Percentiles rank a stretch among this genome's conserved stretches.
Conservation (phyloP, 768 basidiomycete genomes). For the Phlebiopsis gigantea region DNA sequence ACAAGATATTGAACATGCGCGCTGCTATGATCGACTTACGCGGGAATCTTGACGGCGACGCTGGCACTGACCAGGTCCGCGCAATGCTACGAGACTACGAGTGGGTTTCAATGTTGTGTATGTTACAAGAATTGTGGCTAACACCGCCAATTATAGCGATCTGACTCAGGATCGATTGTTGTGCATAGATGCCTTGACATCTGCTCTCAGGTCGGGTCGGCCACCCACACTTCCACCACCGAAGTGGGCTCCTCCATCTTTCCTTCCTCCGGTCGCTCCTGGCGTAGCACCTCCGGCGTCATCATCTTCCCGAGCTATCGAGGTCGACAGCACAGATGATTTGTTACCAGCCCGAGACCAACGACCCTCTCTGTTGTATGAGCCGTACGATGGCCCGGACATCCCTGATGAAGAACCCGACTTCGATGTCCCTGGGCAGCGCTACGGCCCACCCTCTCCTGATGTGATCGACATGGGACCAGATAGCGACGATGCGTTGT, state of each 20-base stretch:
- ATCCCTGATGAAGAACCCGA: background rate
- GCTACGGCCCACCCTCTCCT: background rate
- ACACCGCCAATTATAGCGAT: background rate
- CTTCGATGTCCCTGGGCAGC: background rate
- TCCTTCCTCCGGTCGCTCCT: background rate
- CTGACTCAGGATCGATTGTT: background rate
- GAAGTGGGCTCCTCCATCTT: background rate
- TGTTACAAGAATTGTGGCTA: background rate
- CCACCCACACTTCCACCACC: background rate
- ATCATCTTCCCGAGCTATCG: background rate
- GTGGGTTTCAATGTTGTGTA: background rate
- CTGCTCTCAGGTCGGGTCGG: background rate
- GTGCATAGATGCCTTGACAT: background rate
- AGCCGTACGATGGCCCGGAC: background rate
- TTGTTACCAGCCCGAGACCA: background rate
- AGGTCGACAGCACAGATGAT: background rate
- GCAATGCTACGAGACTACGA: background rate
- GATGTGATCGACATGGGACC: background rate
- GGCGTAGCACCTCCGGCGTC: background rate
- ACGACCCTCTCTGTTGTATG: background rate
- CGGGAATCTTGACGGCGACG: background rate
- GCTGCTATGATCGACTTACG: background rate
- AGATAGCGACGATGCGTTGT: slow-evolving; percentile 9
- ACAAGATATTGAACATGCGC: background rate
- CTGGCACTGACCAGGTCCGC: background rate